phyloP scores from a whole-genome alignment of 208 protist species.

The Wallacemonas rigidus region DNA sequence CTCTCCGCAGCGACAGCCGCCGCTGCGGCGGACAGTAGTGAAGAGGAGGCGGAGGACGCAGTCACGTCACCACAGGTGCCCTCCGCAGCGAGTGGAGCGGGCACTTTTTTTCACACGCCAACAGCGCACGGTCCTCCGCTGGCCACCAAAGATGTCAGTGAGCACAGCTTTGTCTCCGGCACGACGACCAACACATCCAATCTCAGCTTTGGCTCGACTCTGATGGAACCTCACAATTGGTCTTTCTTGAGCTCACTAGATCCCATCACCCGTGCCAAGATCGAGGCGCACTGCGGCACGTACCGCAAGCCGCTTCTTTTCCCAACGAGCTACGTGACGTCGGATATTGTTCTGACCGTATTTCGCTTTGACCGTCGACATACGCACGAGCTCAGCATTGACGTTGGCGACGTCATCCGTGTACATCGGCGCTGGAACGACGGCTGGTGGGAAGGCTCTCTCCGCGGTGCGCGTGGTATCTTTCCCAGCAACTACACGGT shows the following conservation, averaged over 20 bases:
- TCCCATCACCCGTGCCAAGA: background rate
- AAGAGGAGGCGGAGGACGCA: background rate
- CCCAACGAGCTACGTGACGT: slow-evolving; percentile 75
- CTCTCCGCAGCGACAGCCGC: background rate
- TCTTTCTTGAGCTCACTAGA: background rate
- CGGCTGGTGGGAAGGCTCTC: slow-evolving; percentile 86
- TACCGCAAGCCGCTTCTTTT: slow-evolving; percentile 40
- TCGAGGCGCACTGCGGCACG: background rate
- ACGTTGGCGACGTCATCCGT: slow-evolving; percentile 60
- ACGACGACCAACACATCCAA: background rate
- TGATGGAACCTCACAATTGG: slow-evolving; percentile 2
- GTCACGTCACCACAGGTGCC: background rate
- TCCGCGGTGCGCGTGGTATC: slow-evolving; percentile 63
- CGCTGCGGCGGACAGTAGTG: background rate
- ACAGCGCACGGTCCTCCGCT: background rate
- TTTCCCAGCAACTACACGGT: slow-evolving; percentile 89
- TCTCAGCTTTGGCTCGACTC: slow-evolving; percentile 1
- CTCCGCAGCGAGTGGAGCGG: too few species aligned
- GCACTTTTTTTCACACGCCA: too few species aligned
- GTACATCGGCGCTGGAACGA: slow-evolving; percentile 87
- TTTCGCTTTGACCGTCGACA: slow-evolving; percentile 54
- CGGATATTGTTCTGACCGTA: slow-evolving; percentile 59
- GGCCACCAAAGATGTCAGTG: background rate
- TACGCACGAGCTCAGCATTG: slow-evolving; percentile 47
- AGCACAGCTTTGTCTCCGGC: slow-evolving; percentile 13